Evolutionary conservation across 495 filamentous ascomycete genomes (phyloP).

Genomic region (Pyrenula massariospora): DNA sequence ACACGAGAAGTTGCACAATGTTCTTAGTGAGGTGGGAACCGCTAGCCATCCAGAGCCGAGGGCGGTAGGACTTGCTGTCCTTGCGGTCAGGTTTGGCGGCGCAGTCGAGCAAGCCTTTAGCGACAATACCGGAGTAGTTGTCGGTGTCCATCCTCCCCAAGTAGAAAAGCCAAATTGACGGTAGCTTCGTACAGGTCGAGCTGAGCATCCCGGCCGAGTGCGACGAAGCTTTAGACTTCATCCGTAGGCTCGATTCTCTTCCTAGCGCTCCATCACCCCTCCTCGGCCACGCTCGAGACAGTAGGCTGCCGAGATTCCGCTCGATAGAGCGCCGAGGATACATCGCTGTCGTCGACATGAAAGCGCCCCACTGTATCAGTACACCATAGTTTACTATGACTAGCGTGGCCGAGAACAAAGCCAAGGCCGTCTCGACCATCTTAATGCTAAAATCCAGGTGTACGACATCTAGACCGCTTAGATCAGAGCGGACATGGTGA

Average conservation of each 20-base stretch:
- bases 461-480: background rate
- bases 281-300: background rate
- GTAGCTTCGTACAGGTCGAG: background rate
- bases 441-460: background rate
- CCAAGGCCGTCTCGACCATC: background rate
- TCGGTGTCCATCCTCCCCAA: constrained; percentile 1
- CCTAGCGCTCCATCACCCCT: background rate
- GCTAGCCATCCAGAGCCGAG: background rate
- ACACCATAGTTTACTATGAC: background rate
- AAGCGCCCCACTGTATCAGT: background rate
- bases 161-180: constrained; percentile 1
- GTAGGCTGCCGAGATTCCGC: background rate
- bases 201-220: background rate
- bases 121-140: background rate
- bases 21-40: background rate
- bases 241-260: background rate
- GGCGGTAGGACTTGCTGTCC: background rate
- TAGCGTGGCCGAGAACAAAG: background rate
- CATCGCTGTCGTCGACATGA: background rate
- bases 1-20: background rate
- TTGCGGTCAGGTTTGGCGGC: background rate
- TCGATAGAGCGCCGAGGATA: background rate
- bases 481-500: background rate
- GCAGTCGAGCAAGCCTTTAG: background rate
- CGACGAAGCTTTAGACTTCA: background rate